Percentiles rank a stretch among this genome's conserved stretches.
phyloP scores from a whole-genome alignment of 2,329 filamentous ascomycete species.

The Botrytis cinerea region DNA sequence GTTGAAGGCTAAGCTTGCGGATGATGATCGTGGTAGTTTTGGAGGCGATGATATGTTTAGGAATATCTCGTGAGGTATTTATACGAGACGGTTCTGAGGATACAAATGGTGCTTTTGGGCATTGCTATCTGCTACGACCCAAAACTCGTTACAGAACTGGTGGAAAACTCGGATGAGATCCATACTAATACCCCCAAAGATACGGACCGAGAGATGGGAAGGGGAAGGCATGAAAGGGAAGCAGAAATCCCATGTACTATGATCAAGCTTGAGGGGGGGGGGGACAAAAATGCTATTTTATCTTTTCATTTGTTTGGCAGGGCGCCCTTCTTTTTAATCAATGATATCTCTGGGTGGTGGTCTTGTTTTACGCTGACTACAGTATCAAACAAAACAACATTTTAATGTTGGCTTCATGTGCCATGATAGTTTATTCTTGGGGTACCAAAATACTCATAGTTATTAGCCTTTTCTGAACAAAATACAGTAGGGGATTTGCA shows the following conservation, averaged over 20 bases:
- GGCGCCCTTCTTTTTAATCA: slow-evolving; percentile 27
- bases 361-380: slow-evolving; percentile 13
- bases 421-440: slow-evolving; percentile 23
- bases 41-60: slow-evolving; percentile 43
- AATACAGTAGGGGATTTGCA: slow-evolving; percentile 12
- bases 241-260: slow-evolving; percentile 35
- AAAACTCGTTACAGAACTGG: slow-evolving; percentile 26
- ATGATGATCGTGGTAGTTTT: slow-evolving; percentile 38
- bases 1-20: slow-evolving; percentile 39
- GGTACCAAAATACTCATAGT: slow-evolving; percentile 26
- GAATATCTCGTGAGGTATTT: slow-evolving; percentile 39
- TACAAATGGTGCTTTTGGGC: slow-evolving; percentile 27
- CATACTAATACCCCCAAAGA: neutral
- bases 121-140: slow-evolving; percentile 12
- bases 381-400: slow-evolving; percentile 29
- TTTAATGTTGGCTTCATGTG: slow-evolving; percentile 36
- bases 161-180: slow-evolving; percentile 14
- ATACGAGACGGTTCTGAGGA: slow-evolving; percentile 31
- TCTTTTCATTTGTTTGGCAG: slow-evolving; percentile 29
- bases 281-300: slow-evolving; percentile 30
- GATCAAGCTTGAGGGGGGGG: slow-evolving; percentile 29
- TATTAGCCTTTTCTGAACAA: slow-evolving; percentile 20
- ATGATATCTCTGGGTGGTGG: slow-evolving; percentile 28
- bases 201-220: slow-evolving; percentile 11
- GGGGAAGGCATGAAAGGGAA: slow-evolving; percentile 19